Conservation (phyloP, 345 rosid genomes). For the Firmiana major region DNA sequence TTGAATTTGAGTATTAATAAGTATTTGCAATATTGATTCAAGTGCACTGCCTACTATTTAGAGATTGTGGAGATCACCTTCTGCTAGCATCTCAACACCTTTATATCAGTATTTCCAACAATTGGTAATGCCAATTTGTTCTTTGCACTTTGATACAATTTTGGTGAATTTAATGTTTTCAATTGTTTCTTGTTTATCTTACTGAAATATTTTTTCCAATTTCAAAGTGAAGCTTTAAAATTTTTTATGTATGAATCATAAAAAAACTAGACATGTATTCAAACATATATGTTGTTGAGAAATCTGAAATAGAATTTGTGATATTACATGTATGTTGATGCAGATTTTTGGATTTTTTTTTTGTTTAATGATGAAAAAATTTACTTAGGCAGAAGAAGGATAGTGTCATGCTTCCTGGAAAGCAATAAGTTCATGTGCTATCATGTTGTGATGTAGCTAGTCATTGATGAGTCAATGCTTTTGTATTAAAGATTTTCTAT, state of each 20-base stretch:
- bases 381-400: neutral
- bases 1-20: neutral
- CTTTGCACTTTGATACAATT: neutral
- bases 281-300: neutral
- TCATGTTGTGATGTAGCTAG: neutral
- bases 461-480: neutral
- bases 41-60: conserved; percentile 34
- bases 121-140: conserved; percentile 41
- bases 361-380: neutral
- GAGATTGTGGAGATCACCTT: conserved; percentile 40
- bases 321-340: neutral
- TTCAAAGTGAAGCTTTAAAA: neutral
- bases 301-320: neutral
- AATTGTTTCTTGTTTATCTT: neutral
- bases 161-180: neutral
- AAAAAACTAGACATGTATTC: neutral
- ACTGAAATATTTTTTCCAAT: neutral
- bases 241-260: neutral
- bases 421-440: neutral
- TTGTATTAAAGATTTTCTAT: neutral
- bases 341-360: neutral
- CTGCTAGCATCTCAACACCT: conserved; percentile 38
- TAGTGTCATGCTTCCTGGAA: neutral
- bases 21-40: conserved; percentile 23
- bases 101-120: conserved; percentile 63